Evolutionary conservation across 805 yeast species (phyloP).

Genomic region (Zygoascus ofunaensis): DNA sequence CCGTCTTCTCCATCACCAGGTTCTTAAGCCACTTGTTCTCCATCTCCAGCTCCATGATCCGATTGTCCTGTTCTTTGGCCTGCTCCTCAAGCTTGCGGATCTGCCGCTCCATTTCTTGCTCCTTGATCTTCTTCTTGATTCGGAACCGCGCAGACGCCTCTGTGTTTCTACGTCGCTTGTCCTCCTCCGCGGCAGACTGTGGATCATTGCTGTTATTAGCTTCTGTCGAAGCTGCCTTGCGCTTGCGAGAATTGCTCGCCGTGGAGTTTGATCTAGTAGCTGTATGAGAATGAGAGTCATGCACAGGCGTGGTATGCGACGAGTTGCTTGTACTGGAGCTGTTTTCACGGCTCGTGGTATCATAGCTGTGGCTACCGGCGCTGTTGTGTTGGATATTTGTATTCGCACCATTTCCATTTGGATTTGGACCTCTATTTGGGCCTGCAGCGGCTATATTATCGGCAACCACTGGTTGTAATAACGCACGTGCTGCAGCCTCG

Average conservation of each 20-base stretch:
- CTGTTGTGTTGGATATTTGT: not conserved
- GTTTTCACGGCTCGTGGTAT: not conserved
- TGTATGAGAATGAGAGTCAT: not conserved
- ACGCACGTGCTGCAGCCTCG: too few species aligned
- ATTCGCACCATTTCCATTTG: too few species aligned
- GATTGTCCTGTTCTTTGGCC: constrained; percentile 56
- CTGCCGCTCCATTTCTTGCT: constrained; percentile 78
- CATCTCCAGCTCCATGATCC: constrained; percentile 80
- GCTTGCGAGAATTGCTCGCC: not conserved
- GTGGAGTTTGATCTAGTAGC: not conserved
- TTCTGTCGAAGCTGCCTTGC: not conserved
- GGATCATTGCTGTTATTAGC: constrained; percentile 9
- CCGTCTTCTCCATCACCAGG: constrained; percentile 66
- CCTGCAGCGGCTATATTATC: not conserved
- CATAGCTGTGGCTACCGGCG: not conserved
- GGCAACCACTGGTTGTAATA: too few species aligned
- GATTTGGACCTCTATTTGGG: not conserved
- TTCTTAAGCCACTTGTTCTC: constrained; percentile 81
- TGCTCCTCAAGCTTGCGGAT: constrained; percentile 64
- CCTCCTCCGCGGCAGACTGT: constrained; percentile 38
- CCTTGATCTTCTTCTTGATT: constrained; percentile 82
- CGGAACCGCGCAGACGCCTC: constrained; percentile 94
- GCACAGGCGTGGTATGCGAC: not conserved
- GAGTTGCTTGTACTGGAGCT: not conserved
- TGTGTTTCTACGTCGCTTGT: constrained; percentile 79